Evolutionary conservation across 2,329 filamentous ascomycete genomes (phyloP).

Genomic region (Didymella pomorum): DNA sequence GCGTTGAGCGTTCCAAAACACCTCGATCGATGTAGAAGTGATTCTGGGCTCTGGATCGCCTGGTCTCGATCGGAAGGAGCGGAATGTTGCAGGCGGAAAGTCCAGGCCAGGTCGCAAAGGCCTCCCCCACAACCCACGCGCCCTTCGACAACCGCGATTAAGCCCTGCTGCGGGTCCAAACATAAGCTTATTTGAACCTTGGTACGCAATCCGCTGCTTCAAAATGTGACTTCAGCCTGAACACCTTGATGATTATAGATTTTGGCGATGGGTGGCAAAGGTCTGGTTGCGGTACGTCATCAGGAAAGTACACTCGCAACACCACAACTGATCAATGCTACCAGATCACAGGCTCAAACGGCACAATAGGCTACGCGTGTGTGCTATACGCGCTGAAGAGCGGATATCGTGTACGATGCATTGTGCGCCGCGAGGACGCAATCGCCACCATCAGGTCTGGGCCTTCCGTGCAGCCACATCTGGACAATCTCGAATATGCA

Average conservation of each 20-base stretch:
- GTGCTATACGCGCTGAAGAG: constrained; percentile 36
- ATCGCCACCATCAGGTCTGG: constrained; percentile 35
- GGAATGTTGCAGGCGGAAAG: constrained; percentile 1
- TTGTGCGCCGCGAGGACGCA: constrained; percentile 42
- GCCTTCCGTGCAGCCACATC: constrained; percentile 37
- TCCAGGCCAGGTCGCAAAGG: constrained; percentile 3
- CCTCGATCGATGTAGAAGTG: constrained; percentile 14
- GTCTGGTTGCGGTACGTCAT: constrained; percentile 38
- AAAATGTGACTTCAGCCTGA: not conserved
- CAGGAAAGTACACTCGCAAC: not conserved
- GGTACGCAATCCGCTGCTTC: not conserved
- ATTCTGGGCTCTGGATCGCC: constrained; percentile 1
- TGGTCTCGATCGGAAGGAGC: constrained; percentile 13
- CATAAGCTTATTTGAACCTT: constrained; percentile 9
- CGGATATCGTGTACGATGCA: constrained; percentile 45
- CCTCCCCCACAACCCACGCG: not conserved
- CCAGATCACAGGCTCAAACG: constrained; percentile 48
- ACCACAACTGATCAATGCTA: constrained; percentile 4
- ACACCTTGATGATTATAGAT: not conserved
- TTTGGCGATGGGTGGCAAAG: constrained; percentile 24
- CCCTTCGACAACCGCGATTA: constrained; percentile 9
- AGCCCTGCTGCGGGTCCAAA: constrained; percentile 2
- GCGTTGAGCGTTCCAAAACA: not conserved
- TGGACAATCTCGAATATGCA: constrained; percentile 33
- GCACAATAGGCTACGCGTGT: constrained; percentile 46